Conservation (phyloP, 306 rosid species). For the Rosa multiflora region DNA sequence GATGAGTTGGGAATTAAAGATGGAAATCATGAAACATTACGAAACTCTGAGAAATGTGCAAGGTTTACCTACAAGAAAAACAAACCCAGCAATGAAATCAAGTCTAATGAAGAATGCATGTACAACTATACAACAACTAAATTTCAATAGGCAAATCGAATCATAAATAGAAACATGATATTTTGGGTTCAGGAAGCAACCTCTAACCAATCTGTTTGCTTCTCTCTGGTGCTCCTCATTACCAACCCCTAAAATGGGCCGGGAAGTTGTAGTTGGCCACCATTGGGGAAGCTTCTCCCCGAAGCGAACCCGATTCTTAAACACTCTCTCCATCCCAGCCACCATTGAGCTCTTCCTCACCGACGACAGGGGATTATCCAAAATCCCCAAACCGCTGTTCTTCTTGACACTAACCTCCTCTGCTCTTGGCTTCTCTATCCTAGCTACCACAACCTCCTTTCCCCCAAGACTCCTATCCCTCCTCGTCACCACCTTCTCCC, state of each 20-base stretch:
- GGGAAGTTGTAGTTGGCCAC: constrained; percentile 60
- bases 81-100: neutral
- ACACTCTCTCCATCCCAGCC: constrained; percentile 22
- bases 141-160: neutral
- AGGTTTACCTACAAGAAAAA: constrained; percentile 44
- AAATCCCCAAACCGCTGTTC: constrained; percentile 25
- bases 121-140: neutral
- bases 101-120: too few relatives aligned
- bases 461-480: constrained; percentile 97
- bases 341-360: neutral
- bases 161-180: neutral
- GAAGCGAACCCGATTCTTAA: constrained; percentile 29
- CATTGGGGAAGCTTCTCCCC: constrained; percentile 66
- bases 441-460: constrained; percentile 73
- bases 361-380: constrained; percentile 38
- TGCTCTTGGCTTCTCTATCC: neutral
- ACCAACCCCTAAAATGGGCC: constrained; percentile 11
- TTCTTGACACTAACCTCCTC: constrained; percentile 18
- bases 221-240: constrained; percentile 57
- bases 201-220: constrained; percentile 73
- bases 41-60: constrained; percentile 35
- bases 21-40: constrained; percentile 38
- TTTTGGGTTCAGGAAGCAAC: constrained; percentile 15
- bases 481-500: constrained; percentile 40
- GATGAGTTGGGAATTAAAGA: constrained; percentile 46